Base-by-base conservation (phyloP, 1,139 yeast species). In the Wickerhamomyces sp. region DNA sequence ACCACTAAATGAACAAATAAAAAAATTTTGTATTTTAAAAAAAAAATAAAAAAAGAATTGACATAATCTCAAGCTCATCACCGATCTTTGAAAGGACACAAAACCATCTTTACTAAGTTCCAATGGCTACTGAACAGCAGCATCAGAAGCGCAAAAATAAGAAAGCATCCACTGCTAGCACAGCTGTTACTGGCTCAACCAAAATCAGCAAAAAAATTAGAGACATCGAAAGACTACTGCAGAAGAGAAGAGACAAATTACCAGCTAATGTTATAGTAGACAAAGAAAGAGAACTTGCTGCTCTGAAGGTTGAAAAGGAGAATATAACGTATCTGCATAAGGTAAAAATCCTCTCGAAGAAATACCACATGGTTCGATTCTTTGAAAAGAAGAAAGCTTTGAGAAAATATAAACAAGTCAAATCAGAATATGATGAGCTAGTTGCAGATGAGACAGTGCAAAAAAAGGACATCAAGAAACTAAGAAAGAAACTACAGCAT, bases 341-440 rank as follows among this genome's bases (percentile, higher is more conserved):
- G 49, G 76, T 80, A 7, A 76, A 74, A 51, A 74, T 76, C 41
- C 65, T 74, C 34, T 78, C 88, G n/a, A 75, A 81, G 51, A 86
- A 82, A 62, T 92, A 94, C 60, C 97, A 88, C 57, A 90, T 89
- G 94, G 92, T 92, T 36, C 73, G 94, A 49, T 92, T 94, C 57
- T 87, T 92, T 48, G 98, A 92, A 61, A 76, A 75, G 54, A 88
- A 90, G 65, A 94, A 92, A 72, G 95, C 97, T 1, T 55, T 76
- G 25, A 72, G 97, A 54, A 76, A 71, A 47, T 76, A 88, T 54
- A 83, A 82, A 47, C 81, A 81, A 49, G 78, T 81, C 2, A 66
- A 67, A 44, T 81, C 77, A 42, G 66, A 61, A 13, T 48, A 54
- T 21, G 56, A 57, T 13, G 52, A 48, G 7, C 45, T 52, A 22